Conservation (phyloP, 2,329 filamentous ascomycete species). For the Ophiostoma himal-ulmi region DNA sequence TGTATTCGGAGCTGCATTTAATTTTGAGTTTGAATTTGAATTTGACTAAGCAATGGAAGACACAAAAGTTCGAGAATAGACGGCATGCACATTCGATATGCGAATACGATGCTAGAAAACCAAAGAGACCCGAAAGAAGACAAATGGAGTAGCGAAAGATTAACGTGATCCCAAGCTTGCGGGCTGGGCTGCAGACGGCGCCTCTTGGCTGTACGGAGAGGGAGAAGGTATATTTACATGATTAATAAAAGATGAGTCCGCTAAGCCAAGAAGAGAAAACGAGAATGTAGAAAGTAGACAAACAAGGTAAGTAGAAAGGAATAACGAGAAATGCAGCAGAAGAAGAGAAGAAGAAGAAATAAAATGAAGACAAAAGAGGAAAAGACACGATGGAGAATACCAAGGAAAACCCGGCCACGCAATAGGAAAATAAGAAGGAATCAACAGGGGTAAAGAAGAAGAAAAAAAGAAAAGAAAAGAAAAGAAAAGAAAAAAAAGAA, state of each 20-base stretch:
- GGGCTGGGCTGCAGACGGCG: constrained; percentile 3
- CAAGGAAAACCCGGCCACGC: neutral
- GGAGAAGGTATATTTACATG: too few species aligned
- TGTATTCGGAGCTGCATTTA: too few species aligned
- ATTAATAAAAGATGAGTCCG: neutral
- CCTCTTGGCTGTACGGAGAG: neutral
- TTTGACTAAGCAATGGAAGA: too few species aligned
- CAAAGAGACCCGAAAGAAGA: neutral
- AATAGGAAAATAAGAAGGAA: neutral
- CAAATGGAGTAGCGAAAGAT: neutral
- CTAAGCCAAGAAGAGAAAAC: neutral
- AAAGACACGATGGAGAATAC: neutral
- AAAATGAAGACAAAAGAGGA: neutral
- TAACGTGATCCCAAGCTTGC: neutral
- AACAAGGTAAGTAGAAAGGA: neutral
- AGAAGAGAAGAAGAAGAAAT: neutral
- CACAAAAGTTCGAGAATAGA: neutral
- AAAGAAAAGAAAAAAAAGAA: neutral
- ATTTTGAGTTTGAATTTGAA: neutral
- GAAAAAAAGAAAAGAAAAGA: neutral
- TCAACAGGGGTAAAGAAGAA: neutral
- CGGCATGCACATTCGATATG: neutral
- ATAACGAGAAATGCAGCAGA: neutral
- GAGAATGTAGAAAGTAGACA: neutral
- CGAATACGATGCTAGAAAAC: neutral